Base-by-base conservation (phyloP, 768 basidiomycete genomes). In the Royoungia palumana region DNA sequence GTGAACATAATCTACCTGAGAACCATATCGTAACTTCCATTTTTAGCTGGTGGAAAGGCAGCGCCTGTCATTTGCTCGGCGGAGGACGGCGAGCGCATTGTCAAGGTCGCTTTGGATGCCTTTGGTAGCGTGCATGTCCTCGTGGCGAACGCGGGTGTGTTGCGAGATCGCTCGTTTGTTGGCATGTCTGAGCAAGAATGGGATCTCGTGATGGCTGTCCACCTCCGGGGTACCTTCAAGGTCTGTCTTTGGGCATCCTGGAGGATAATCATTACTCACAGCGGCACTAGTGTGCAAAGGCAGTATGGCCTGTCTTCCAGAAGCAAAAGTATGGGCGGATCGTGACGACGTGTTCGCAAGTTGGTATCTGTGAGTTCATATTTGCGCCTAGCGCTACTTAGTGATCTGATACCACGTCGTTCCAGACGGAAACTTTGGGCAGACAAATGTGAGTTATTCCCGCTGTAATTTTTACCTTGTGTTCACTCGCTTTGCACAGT, bases 301-400 rank as follows among this genome's bases (percentile, higher is more conserved):
- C 95, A 6, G 87, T 90, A 21, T 99, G 96, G 96, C 93, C 94
- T 1, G 73, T 91, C 58, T 97, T 99, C 81, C 87, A 89, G 69
- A 87, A 93, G 72, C 95, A 98, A 66, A 93, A 92, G 70, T 96
- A 85, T 63, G 96, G 96, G 24, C 83, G 96, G 37, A 94, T 99
- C 61, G 80, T 98, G 44, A 95, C 89, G 25, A 97, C 94, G n/a
- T 80, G 83, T 51, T 97, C 94, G 2, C 85, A 86, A 63, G 92
- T 92, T 42, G 95, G 94, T 50, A 83, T 98, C 45, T 93, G 92
- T 94, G 60, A 61, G 89, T 77, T 2, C n/a, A 49, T 6, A 2
- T 16, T 14, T 19, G 22, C 34, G 5, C 30, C 10, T 28, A 35
- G 39, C 21, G 11, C 6, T 51, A 17, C 21, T 40, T 19, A 6